These are phyloP conservation scores for Blastomyces gilchristii DNA, from an alignment of 2,329 filamentous ascomycete species.

Conservation along the genomic window DNA sequence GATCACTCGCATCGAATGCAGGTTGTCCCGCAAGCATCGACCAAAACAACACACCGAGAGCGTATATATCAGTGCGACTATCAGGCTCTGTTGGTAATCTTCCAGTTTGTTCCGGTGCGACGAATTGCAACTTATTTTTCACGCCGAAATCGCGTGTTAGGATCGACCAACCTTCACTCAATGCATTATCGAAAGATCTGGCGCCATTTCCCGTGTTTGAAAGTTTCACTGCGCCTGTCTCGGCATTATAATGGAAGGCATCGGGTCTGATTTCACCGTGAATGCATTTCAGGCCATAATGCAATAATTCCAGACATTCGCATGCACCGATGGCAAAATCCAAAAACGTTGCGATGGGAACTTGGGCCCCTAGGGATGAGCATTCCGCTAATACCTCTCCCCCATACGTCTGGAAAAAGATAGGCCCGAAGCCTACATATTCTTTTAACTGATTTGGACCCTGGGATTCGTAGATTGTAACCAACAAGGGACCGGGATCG, in stretches of 20 bases:
- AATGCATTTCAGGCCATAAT: conserved; percentile 74
- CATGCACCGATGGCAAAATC: conserved; percentile 85
- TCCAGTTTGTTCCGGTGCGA: conserved; percentile 90
- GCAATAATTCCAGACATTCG: conserved; percentile 79
- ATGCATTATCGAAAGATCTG: conserved; percentile 79
- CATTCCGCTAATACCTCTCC: conserved; percentile 34
- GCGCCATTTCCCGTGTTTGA: conserved; percentile 79
- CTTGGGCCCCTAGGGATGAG: conserved; percentile 45
- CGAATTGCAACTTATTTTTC: conserved; percentile 80
- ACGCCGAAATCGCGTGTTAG: conserved; percentile 75
- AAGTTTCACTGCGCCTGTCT: conserved; percentile 63
- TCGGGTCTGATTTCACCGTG: conserved; percentile 88
- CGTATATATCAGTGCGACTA: conserved; percentile 86
- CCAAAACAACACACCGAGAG: conserved; percentile 82
- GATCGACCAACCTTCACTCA: conserved; percentile 78
- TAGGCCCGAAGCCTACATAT: conserved; percentile 67
- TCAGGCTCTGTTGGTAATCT: conserved; percentile 88
- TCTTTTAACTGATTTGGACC: conserved; percentile 63
- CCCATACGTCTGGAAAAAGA: conserved; percentile 52
- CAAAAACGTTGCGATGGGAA: conserved; percentile 67
- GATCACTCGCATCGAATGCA: conserved; percentile 67
- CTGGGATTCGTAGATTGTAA: conserved; percentile 70
- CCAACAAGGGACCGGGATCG: conserved; percentile 61
- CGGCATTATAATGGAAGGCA: conserved; percentile 73
- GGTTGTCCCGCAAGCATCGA: conserved; percentile 68